These are phyloP conservation scores for Trifolium repens DNA, from an alignment of 306 rosid genomes.

Conservation along the genomic window DNA sequence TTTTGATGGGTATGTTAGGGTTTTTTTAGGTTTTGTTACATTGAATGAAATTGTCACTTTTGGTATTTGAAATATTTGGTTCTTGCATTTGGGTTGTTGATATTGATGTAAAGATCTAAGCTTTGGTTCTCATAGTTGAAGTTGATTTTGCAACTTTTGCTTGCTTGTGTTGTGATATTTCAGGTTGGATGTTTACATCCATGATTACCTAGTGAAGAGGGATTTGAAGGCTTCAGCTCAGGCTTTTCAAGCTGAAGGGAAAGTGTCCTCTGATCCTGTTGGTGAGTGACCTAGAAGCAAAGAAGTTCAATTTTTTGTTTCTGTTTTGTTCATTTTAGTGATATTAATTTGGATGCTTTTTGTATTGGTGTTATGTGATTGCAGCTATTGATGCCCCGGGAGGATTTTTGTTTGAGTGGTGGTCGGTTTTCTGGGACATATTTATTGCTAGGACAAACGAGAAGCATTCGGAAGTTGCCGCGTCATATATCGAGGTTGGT, in stretches of 20 bases:
- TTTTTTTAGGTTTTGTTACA: conserved; percentile 33
- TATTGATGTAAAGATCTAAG: conserved; percentile 43
- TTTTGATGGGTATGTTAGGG: conserved; percentile 52
- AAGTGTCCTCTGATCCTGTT: conserved; percentile 98
- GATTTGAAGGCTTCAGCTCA: conserved; percentile 98
- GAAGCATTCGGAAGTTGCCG: conserved; percentile 98
- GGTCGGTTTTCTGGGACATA: conserved; percentile 99
- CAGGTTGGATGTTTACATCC: conserved; percentile 99
- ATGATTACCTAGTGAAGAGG: conserved; percentile 94
- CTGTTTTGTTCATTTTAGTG: conserved; percentile 34
- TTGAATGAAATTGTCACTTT: conserved; percentile 35
- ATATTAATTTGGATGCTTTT: background rate
- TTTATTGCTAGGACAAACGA: conserved; percentile 97
- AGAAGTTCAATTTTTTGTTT: conserved; percentile 20
- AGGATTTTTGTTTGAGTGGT: conserved; percentile 98
- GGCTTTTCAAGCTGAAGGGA: conserved; percentile 99
- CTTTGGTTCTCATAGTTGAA: conserved; percentile 31
- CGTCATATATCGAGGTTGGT: conserved; percentile 96
- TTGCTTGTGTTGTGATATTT: conserved; percentile 37
- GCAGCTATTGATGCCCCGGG: conserved; percentile 99
- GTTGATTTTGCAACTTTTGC: conserved; percentile 42
- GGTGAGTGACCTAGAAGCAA: conserved; percentile 60
- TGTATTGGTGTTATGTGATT: conserved; percentile 44
- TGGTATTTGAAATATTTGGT: conserved; percentile 37
- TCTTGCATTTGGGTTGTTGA: conserved; percentile 41